phyloP scores from a whole-genome alignment of 2,329 filamentous ascomycete species.

The Aureobasidium melanogenum region DNA sequence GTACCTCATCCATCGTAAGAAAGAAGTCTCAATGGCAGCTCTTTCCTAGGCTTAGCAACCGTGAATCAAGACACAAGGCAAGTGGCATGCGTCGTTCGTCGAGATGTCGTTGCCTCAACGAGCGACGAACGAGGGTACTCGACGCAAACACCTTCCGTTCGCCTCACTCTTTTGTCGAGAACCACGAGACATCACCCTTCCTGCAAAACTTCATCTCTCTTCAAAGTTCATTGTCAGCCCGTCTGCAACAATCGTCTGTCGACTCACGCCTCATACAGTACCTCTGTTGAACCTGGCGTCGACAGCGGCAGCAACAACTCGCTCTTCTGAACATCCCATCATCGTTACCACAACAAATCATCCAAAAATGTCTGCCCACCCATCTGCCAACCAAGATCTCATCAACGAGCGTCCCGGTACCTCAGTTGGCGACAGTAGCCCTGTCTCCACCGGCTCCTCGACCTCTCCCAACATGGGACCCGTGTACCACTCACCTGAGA shows the following conservation, averaged over 20 bases:
- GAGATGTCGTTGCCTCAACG: neutral
- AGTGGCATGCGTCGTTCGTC: neutral
- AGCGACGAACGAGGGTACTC: neutral
- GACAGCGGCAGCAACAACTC: neutral
- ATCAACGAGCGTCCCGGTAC: slow-evolving; percentile 17
- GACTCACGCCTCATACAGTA: neutral
- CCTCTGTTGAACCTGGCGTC: neutral
- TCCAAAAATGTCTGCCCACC: slow-evolving; percentile 1
- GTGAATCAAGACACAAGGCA: neutral
- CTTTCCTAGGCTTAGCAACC: neutral
- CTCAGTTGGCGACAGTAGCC: slow-evolving; percentile 14
- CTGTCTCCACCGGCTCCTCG: neutral
- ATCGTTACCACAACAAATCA: slow-evolving; percentile 8
- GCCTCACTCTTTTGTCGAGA: neutral
- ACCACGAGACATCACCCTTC: neutral
- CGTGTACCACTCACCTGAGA: slow-evolving; percentile 6
- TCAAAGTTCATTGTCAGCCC: neutral
- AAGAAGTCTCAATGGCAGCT: neutral
- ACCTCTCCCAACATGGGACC: slow-evolving; percentile 9
- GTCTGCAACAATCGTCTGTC: slow-evolving; percentile 8
- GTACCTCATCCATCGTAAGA: neutral
- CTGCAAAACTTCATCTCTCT: slow-evolving; percentile 1
- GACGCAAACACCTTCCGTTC: neutral
- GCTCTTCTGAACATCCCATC: neutral
- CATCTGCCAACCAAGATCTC: slow-evolving; percentile 10